Evolutionary conservation across 139 green algal genomes (phyloP).

Genomic region (Tetraselmis chui): DNA sequence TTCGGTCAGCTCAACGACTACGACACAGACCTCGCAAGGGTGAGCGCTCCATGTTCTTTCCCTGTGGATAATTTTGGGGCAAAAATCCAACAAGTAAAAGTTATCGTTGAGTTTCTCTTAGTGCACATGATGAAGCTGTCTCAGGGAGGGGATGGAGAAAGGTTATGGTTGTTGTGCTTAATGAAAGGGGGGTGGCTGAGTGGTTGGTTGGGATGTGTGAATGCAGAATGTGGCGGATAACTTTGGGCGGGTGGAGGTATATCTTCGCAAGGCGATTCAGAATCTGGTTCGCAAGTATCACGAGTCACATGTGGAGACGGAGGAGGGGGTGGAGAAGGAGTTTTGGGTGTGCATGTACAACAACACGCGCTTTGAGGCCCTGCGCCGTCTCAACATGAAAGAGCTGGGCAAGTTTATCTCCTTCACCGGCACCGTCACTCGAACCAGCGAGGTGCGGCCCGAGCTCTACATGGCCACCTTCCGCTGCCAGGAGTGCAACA

Average conservation of each 20-base stretch:
- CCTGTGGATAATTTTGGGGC: not conserved
- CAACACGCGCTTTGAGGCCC: constrained; percentile 38
- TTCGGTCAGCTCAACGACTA: constrained; percentile 64
- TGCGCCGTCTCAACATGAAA: constrained; percentile 43
- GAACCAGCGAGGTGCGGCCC: constrained; percentile 88
- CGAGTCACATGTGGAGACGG: constrained; percentile 42
- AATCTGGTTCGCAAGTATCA: constrained; percentile 64
- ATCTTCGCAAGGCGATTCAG: constrained; percentile 38
- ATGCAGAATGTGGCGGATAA: not conserved
- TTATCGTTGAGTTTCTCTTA: constrained; percentile 1
- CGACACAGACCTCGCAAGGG: constrained; percentile 50
- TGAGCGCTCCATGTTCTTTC: too few species aligned
- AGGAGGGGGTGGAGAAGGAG: constrained; percentile 62
- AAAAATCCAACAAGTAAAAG: not conserved
- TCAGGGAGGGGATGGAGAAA: constrained; percentile 22
- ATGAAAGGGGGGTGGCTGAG: constrained; percentile 35
- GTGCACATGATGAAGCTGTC: constrained; percentile 19
- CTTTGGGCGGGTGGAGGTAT: not conserved
- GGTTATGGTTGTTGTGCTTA: constrained; percentile 63
- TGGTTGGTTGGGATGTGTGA: not conserved
- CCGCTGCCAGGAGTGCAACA: constrained; percentile 77
- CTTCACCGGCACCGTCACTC: constrained; percentile 85
- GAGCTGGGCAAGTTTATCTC: constrained; percentile 49
- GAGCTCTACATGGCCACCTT: constrained; percentile 92
- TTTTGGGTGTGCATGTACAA: constrained; percentile 83